These are phyloP conservation scores for Starmerella davenportii DNA, from an alignment of 805 yeast genomes.

Conservation along the genomic window DNA sequence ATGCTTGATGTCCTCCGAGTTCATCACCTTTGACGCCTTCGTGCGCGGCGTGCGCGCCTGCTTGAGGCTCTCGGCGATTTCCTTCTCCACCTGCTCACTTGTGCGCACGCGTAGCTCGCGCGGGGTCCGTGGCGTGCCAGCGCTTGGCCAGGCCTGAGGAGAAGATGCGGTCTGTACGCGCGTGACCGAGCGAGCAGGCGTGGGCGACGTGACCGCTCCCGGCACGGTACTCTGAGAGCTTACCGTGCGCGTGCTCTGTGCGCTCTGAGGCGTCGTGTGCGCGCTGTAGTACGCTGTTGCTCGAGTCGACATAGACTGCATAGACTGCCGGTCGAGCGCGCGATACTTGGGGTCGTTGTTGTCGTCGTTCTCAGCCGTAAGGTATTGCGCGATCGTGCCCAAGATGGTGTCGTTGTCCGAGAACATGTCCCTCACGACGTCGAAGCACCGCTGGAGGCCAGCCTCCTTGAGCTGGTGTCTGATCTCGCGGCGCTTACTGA, in stretches of 20 bases:
- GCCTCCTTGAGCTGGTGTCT: slow-evolving; percentile 42
- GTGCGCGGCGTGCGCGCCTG: not conserved
- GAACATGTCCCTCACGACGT: slow-evolving; percentile 2
- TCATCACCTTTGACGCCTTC: slow-evolving; percentile 10
- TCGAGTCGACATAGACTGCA: not conserved
- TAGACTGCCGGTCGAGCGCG: not conserved
- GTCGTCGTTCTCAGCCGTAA: slow-evolving; percentile 32
- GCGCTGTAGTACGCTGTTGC: not conserved
- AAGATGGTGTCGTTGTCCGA: slow-evolving; percentile 27
- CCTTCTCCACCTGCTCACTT: not conserved
- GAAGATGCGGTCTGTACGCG: not conserved
- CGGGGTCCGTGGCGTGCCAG: not conserved
- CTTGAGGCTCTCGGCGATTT: not conserved
- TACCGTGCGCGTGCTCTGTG: not conserved
- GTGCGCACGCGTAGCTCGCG: not conserved
- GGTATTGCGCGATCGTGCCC: slow-evolving; percentile 29
- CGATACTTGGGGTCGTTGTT: not conserved
- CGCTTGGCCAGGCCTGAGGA: not conserved
- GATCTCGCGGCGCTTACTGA: slow-evolving; percentile 32
- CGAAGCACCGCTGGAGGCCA: slow-evolving; percentile 26
- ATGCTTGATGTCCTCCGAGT: slow-evolving; percentile 42
- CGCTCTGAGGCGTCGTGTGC: not conserved
- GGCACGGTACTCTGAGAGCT: not conserved
- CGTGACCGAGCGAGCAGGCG: not conserved
- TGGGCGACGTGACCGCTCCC: not conserved